Evolutionary conservation across 495 filamentous ascomycete species (phyloP).

Genomic region (Cercophora scortea): DNA sequence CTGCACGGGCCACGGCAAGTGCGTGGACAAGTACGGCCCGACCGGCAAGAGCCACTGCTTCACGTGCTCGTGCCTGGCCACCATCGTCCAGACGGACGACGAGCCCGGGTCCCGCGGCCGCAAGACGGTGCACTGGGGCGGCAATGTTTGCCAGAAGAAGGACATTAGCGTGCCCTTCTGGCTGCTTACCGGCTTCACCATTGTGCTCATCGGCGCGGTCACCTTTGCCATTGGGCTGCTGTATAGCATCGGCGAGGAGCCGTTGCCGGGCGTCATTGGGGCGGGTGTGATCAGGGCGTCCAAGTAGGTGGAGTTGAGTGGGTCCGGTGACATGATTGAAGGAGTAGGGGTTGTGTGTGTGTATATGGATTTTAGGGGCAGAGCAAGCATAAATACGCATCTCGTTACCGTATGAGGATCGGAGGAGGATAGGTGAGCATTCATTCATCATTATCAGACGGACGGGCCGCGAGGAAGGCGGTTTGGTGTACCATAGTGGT

Average conservation of each 20-base stretch:
- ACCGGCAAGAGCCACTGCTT: slow-evolving; percentile 52
- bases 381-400: too few species aligned
- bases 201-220: slow-evolving; percentile 53
- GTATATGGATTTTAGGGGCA: too few species aligned
- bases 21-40: slow-evolving; percentile 49
- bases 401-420: too few species aligned
- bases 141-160: slow-evolving; percentile 81
- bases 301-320: background rate
- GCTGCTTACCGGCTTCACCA: slow-evolving; percentile 63
- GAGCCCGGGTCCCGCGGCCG: slow-evolving; percentile 14
- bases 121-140: slow-evolving; percentile 58
- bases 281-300: slow-evolving; percentile 55
- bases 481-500: background rate
- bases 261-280: slow-evolving; percentile 77
- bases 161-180: slow-evolving; percentile 85
- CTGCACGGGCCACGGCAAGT: slow-evolving; percentile 71
- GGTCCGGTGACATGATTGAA: background rate
- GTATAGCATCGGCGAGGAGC: slow-evolving; percentile 67
- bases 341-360: background rate
- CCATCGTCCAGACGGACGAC: slow-evolving; percentile 36
- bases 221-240: slow-evolving; percentile 65
- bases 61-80: slow-evolving; percentile 60
- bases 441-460: background rate
- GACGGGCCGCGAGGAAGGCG: background rate
- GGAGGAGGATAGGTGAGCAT: too few species aligned